Evolutionary conservation across 2,329 filamentous ascomycete species (phyloP), one percentile per base, ranked within the genome.

Genomic region (Cytospora schulzeri): DNA sequence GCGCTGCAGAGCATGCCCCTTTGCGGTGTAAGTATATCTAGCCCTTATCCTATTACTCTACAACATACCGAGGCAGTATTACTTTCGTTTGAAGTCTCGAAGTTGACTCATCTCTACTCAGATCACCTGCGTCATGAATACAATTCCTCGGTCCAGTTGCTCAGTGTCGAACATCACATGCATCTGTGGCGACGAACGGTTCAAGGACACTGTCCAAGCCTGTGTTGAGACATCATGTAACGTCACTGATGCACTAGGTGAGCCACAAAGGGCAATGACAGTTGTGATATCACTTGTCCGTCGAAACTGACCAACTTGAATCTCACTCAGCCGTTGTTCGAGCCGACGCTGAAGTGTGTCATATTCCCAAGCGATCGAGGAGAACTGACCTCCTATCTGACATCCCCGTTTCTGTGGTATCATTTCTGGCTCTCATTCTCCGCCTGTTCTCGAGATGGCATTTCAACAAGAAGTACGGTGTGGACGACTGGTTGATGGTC

Each of bases 401-500:
- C 2, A 69, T 79, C 15, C 68, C 73, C 3, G 69, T 78, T 33
- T 74, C 79, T 59, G 65, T 73, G 1, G 69, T 75, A 29, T 77
- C 77, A 0, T 69, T 76, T 26, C 6, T 76, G 1, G 73, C 70
- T 38, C 71, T 78, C 6, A 69, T 74, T 33, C 55, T 79, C 24
- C 73, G 78, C 15, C 62, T 80, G 4, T 79, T 73, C 52, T 72
- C 73, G 19, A 70, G 78, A n/a, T 76, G 75, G 74, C 69, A 64
- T 38, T 73, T 71, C 5, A 64, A 70, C 11, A 68, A 71, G 5
- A 66, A 69, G 8, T 73, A 76, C 29, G 76, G 74, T 29, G 17
- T 73, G 6, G 78, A 80, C 57, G 79, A 81, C 66, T 79, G 76
- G 67, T 68, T 79, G n/a, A 76, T 79, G 71, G 66, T 76, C 5